Base-by-base conservation (phyloP, 805 yeast species). In the Zygosaccharomyces bisporus region DNA sequence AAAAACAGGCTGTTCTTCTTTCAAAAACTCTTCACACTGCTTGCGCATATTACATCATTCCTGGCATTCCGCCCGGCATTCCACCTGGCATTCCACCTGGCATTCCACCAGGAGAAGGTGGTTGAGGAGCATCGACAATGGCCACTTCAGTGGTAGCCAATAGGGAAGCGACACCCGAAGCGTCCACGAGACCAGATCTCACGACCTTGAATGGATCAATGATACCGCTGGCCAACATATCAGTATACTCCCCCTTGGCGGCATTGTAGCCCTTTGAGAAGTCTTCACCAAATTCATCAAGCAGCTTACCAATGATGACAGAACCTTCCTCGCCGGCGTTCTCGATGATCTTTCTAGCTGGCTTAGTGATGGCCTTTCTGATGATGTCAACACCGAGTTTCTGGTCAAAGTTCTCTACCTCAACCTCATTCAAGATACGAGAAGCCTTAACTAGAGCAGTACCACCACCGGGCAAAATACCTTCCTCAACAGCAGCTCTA, bases 391-490 rank as follows among this genome's bases (percentile, higher is more conserved):
- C 95, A 72, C 99, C 99, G 54, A 91, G 79, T 72, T 86, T 86
- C 73, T 90, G 96, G 74, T 93, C 98, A 63, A 93, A 93, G 81
- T 93, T 93, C 27, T 75, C 84, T 51, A 86, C 78, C 68, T 80
- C 75, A 52, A 86, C 81, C 17, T 68, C 73, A 53, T 80, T 88
- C 60, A 93, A 77, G 51, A 81, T 68, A 58, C 80, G 76, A 43
- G 95, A 79, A 41, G 98, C 97, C 79, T 93, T 93, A 62, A 88
- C 77, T 64, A 93, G 77, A 46, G 99, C 99, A 55, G 97, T 88
- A 73, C 99, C 99, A 69, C 99, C 99, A 74, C 99, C 99, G 64
- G 99, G 99, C 56, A 93, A 78, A 65, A 93, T 89, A 73, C 99
- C 99, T 72, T 88, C 96, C 72, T 91, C 91, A 53, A 93, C 96